Evolutionary conservation across 2,329 filamentous ascomycete genomes (phyloP).

Genomic region (Chrysosporium keratinophilum): DNA sequence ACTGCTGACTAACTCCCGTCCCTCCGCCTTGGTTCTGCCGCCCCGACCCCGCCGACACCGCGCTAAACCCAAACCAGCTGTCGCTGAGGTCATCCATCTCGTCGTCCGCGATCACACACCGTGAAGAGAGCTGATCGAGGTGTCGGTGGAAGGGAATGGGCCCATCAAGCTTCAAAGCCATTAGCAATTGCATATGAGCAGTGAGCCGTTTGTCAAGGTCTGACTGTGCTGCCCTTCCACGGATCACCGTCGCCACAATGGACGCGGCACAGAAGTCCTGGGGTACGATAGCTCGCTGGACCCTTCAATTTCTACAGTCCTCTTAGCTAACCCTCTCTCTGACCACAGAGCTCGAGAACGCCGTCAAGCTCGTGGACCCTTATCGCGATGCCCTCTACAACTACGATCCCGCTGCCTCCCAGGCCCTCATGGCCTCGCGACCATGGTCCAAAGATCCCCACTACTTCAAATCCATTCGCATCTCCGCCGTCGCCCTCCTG

Average conservation of each 20-base stretch:
- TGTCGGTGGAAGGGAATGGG: too few relatives aligned
- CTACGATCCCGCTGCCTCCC: slow-evolving; percentile 62
- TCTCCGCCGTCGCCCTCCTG: slow-evolving; percentile 83
- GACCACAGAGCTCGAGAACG: slow-evolving; percentile 73
- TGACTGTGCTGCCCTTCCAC: slow-evolving; percentile 3
- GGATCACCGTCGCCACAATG: slow-evolving; percentile 30
- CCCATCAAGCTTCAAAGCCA: too few relatives aligned
- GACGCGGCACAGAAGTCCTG: slow-evolving; percentile 50
- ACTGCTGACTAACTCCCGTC: slow-evolving; percentile 26
- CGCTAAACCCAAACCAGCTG: slow-evolving; percentile 3
- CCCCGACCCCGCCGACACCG: slow-evolving; percentile 17
- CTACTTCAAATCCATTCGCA: slow-evolving; percentile 87
- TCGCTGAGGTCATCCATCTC: slow-evolving; percentile 7
- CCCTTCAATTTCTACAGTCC: not conserved
- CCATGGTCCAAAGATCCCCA: slow-evolving; percentile 72
- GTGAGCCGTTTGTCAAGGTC: not conserved
- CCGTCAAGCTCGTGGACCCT: slow-evolving; percentile 70
- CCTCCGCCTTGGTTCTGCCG: slow-evolving; percentile 26
- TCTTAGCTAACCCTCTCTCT: slow-evolving; percentile 10
- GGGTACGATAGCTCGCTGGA: slow-evolving; percentile 37
- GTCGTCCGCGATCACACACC: not conserved
- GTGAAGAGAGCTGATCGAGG: not conserved
- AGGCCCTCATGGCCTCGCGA: slow-evolving; percentile 50
- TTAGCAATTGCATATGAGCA: too few relatives aligned
- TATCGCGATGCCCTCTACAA: slow-evolving; percentile 83